Conservation (phyloP, 306 rosid species). For the Mimosa bimucronata region DNA sequence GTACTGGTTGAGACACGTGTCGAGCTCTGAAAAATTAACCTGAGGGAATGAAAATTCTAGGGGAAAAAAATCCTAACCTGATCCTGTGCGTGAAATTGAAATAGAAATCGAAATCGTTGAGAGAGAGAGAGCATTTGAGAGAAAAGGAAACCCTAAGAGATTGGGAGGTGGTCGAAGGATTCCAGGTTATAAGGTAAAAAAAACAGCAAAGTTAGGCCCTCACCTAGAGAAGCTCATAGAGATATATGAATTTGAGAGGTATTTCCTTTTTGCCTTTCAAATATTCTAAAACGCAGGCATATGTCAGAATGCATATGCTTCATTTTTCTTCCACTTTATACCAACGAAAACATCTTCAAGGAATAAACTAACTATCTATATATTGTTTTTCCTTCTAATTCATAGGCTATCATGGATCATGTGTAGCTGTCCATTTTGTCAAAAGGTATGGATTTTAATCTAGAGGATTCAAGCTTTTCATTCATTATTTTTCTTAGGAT, state of each 20-base stretch:
- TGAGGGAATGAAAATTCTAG: too few relatives aligned
- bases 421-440: slow-evolving; percentile 93
- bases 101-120: too few relatives aligned
- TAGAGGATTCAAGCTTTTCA: slow-evolving; percentile 22
- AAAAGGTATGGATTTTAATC: slow-evolving; percentile 66
- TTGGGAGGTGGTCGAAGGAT: too few relatives aligned
- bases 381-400: slow-evolving; percentile 30
- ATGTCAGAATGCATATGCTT: slow-evolving; percentile 1
- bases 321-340: slow-evolving; percentile 2
- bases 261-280: slow-evolving; percentile 30
- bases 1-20: too few relatives aligned
- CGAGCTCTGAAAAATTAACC: too few relatives aligned
- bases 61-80: too few relatives aligned
- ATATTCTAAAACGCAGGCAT: slow-evolving; percentile 10
- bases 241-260: slow-evolving; percentile 96
- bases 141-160: too few relatives aligned
- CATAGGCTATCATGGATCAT: slow-evolving; percentile 43
- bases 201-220: slow-evolving; percentile 84
- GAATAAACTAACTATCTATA: slow-evolving; percentile 46
- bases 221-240: slow-evolving; percentile 92
- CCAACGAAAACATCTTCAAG: slow-evolving; percentile 10
- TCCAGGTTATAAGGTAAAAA: slow-evolving; percentile 76
- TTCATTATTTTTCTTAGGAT: neutral
- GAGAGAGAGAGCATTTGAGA: too few relatives aligned
- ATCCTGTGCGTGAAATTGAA: too few relatives aligned